These are phyloP conservation scores for Chrysoporthe cubensis DNA, from an alignment of 2,329 filamentous ascomycete species.

Conservation along the genomic window DNA sequence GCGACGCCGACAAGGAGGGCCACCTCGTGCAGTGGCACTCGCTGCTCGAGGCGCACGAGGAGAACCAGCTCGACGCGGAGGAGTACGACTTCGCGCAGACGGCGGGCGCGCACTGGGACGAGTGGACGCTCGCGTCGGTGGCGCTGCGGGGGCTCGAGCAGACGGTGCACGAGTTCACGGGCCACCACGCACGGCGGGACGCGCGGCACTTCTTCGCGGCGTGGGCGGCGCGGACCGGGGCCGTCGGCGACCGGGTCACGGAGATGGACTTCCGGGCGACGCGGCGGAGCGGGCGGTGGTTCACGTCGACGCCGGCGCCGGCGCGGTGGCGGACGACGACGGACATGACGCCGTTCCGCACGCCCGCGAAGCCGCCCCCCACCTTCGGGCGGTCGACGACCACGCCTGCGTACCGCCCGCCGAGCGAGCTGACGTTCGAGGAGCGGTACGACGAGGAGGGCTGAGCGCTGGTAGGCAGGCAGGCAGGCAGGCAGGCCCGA, in stretches of 20 bases:
- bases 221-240: slow-evolving; percentile 33
- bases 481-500: not conserved
- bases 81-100: slow-evolving; percentile 34
- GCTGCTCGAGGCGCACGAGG: slow-evolving; percentile 30
- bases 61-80: slow-evolving; percentile 33
- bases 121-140: slow-evolving; percentile 35
- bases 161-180: slow-evolving; percentile 32
- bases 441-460: slow-evolving; percentile 17
- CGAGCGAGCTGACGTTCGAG: slow-evolving; percentile 27
- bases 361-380: slow-evolving; percentile 18
- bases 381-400: slow-evolving; percentile 24
- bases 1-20: slow-evolving; percentile 36
- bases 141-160: slow-evolving; percentile 32
- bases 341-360: slow-evolving; percentile 27
- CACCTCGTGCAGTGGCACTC: slow-evolving; percentile 33
- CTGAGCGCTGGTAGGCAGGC: not conserved
- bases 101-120: slow-evolving; percentile 31
- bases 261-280: slow-evolving; percentile 29
- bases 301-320: slow-evolving; percentile 28
- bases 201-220: slow-evolving; percentile 31
- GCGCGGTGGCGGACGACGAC: slow-evolving; percentile 22
- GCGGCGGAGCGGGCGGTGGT: slow-evolving; percentile 27
- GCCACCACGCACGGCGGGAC: slow-evolving; percentile 33
- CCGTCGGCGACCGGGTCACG: slow-evolving; percentile 30
- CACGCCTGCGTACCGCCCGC: slow-evolving; percentile 27